Conservation (phyloP, 495 filamentous ascomycete genomes). For the Parathielavia hyrcaniae region DNA sequence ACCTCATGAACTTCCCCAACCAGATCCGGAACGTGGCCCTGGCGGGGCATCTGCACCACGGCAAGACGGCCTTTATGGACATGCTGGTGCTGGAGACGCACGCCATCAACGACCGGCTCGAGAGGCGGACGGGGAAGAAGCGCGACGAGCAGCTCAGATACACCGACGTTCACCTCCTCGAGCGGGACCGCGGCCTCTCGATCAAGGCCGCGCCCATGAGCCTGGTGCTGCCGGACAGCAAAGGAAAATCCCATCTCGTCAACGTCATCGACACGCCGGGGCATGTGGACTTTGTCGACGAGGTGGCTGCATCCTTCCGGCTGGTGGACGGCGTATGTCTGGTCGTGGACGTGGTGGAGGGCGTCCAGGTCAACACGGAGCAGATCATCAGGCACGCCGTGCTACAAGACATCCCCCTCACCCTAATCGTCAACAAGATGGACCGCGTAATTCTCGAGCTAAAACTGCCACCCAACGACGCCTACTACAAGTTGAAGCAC, state of each 20-base stretch:
- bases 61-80: slow-evolving; percentile 97
- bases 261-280: slow-evolving; percentile 95
- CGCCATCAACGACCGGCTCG: slow-evolving; percentile 66
- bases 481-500: slow-evolving; percentile 98
- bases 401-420: slow-evolving; percentile 81
- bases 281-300: slow-evolving; percentile 97
- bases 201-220: slow-evolving; percentile 95
- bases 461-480: slow-evolving; percentile 88
- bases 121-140: slow-evolving; percentile 72
- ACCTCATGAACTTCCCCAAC: slow-evolving; percentile 92
- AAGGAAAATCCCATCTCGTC: slow-evolving; percentile 91
- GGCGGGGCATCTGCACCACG: slow-evolving; percentile 90
- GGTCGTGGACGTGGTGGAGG: slow-evolving; percentile 96
- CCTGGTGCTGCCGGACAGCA: slow-evolving; percentile 76
- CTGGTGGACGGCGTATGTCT: slow-evolving; percentile 87
- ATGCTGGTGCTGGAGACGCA: slow-evolving; percentile 96
- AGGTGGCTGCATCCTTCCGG: slow-evolving; percentile 81
- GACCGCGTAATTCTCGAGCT: slow-evolving; percentile 91
- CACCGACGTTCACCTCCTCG: slow-evolving; percentile 83
- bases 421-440: slow-evolving; percentile 93
- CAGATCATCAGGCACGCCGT: slow-evolving; percentile 95
- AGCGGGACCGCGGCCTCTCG: slow-evolving; percentile 85
- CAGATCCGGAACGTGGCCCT: slow-evolving; percentile 89
- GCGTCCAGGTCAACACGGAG: slow-evolving; percentile 92
- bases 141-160: slow-evolving; percentile 89